Percentiles rank a stretch among this genome's conserved stretches.
Evolutionary conservation across 352 stramenopile species (phyloP).

Genomic region (Thalassiosira gravida): DNA sequence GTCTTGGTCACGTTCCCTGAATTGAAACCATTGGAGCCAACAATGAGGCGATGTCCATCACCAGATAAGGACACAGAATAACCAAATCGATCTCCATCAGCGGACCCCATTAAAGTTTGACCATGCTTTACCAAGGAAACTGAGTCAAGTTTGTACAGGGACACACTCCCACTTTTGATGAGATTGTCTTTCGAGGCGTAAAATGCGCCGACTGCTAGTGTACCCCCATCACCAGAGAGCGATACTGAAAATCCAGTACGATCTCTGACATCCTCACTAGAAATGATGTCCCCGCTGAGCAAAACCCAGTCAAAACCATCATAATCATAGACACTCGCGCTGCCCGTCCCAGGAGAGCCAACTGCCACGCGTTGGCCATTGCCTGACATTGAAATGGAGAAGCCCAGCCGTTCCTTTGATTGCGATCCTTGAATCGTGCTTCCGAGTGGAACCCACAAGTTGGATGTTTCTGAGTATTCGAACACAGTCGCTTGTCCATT

Average conservation of each 20-base stretch:
- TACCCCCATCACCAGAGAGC: constrained; percentile 42
- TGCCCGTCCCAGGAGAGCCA: constrained; percentile 38
- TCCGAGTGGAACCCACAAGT: constrained; percentile 45
- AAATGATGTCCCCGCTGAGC: constrained; percentile 29
- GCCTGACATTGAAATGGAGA: constrained; percentile 42
- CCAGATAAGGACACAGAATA: constrained; percentile 46
- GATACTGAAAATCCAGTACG: constrained; percentile 48
- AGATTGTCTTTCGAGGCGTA: constrained; percentile 17
- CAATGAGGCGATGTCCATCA: constrained; percentile 39
- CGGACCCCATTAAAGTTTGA: constrained; percentile 25
- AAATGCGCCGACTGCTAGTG: constrained; percentile 41
- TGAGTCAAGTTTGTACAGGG: constrained; percentile 23
- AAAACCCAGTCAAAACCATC: constrained; percentile 31
- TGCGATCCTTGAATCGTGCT: constrained; percentile 43
- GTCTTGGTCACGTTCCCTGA: constrained; percentile 7
- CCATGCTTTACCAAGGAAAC: constrained; percentile 24
- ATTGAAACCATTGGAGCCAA: constrained; percentile 54
- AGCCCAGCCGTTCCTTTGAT: constrained; percentile 43
- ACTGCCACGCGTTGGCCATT: constrained; percentile 37
- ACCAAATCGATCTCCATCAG: constrained; percentile 37
- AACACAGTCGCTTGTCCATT: constrained; percentile 44
- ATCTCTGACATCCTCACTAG: constrained; percentile 21
- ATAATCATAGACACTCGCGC: constrained; percentile 37
- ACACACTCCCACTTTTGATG: constrained; percentile 33
- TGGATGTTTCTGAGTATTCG: constrained; percentile 30